Evolutionary conservation across 23 red algal genomes (phyloP).

Genomic region (Gracilaria domingensis): DNA sequence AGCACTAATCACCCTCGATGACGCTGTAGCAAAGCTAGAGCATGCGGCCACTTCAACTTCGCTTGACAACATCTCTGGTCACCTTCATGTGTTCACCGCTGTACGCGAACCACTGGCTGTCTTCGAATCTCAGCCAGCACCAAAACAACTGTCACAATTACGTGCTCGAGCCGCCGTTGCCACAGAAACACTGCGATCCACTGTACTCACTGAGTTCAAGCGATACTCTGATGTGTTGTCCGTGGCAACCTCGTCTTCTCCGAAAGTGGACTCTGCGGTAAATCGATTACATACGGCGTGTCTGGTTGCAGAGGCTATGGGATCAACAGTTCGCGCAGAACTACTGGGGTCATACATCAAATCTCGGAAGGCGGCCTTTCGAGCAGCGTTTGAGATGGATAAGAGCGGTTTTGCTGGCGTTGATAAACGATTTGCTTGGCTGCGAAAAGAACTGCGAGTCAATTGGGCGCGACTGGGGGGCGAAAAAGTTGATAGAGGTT

Average conservation of each 20-base stretch:
- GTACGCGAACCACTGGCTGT: constrained; percentile 21
- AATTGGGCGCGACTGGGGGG: constrained; percentile 71
- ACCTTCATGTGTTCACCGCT: constrained; percentile 37
- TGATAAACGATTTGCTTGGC: constrained; percentile 84
- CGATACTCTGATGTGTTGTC: constrained; percentile 51
- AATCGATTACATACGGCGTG: constrained; percentile 55
- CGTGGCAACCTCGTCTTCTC: background rate
- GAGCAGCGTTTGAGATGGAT: constrained; percentile 79
- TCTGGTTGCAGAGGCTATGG: constrained; percentile 59
- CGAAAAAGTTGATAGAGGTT: constrained; percentile 72
- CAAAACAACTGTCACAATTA: constrained; percentile 21
- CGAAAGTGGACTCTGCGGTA: constrained; percentile 55
- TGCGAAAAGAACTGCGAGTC: constrained; percentile 82
- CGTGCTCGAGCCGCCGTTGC: constrained; percentile 68
- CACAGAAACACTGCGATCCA: constrained; percentile 43
- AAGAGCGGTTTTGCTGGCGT: constrained; percentile 35
- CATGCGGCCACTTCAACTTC: constrained; percentile 18
- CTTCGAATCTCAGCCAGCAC: constrained; percentile 21
- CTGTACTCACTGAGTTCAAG: constrained; percentile 56
- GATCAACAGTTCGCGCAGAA: constrained; percentile 48
- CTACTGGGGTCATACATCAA: constrained; percentile 56
- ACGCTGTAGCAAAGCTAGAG: constrained; percentile 51
- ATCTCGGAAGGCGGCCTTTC: constrained; percentile 55
- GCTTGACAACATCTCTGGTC: constrained; percentile 1
- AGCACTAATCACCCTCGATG: constrained; percentile 43